Evolutionary conservation across 2,329 filamentous ascomycete species (phyloP), one percentile per base, ranked within the genome.

Genomic region (Paecilomyces niveus): DNA sequence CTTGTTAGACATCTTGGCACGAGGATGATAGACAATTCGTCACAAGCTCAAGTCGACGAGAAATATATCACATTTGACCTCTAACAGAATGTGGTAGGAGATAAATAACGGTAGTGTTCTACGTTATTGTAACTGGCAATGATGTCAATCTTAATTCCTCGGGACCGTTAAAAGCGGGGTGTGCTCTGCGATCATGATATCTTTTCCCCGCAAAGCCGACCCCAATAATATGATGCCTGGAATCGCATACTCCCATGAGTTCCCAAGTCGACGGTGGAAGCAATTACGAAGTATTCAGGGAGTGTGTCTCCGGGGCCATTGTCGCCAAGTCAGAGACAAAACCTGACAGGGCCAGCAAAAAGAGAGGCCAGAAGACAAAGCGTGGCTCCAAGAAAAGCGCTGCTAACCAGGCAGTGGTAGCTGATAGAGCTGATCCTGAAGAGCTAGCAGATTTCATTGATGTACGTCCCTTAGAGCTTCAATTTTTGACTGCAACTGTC

Each of bases 361-460:
- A 62, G 66, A 65, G 58, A 54, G 58, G 55, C 26, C 55, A 65
- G 39, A 68, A 63, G 56, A 45, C 63, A 49, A 67, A 63, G 58
- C 61, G 65, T 45, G 62, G 49, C 59, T 49, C n/a, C 65, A 65
- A 56, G 54, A 56, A 53, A 52, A 15, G 18, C 24, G 50, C 57
- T 55, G 13, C 18, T 35, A n/a, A 45, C 7, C 39, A 45, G 39
- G 39, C 15, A n/a, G 32, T 24, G 9, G 50, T 58, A 33, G n/a
- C 59, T 26, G 63, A 65, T 22, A 61, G 65, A 56, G 68, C 73
- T 18, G 78, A 84, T 64, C 83, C 83, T 4, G 87, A 88, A 64
- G 89, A 92, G 57, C 75, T 94, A 22, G 83, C 85, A 26, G 91
- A 95, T 1, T 95, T 95, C 73, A 85, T 89, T 57, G 86, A 92